Base-by-base conservation (phyloP, 495 filamentous ascomycete species). In the Astrothelium subdiscretum region DNA sequence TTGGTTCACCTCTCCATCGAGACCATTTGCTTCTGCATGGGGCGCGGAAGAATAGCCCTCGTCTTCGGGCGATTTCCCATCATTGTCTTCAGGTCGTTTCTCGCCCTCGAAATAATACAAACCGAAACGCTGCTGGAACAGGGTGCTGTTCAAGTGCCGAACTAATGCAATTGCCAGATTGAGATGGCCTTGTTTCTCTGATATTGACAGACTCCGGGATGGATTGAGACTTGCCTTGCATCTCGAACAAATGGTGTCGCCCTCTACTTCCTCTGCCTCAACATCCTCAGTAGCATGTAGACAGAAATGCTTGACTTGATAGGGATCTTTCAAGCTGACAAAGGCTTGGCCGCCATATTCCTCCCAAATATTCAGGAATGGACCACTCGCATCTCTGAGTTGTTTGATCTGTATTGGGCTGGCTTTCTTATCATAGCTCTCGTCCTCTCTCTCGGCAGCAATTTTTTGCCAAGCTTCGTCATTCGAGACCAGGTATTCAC, bases 131-230 rank as follows among this genome's bases (percentile, higher is more conserved):
- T 54, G 48, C 2, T 61, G 38, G 24, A 61, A 61, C 27, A 42
- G 11, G 27, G 59, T 32, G 29, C 43, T 61, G 8, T 61, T 61
- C 11, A 61, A 24, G 5, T 61, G 59, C 13, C 38, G 31, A 5
- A 61, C 35, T 5, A 22, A 32, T 2, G 59, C 27, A 15, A 61
- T 43, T 0, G 59, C 59, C 15, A 61, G n/a, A 61, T 61, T 31
- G 15, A 61, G 38, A 29, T 61, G 59, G 15, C 59, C 59, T 32
- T 61, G 59, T 44, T 61, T 61, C 27, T 40, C 32, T 0, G 59
- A 44, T 48, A 44, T 31, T 22, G 27, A 61, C 5, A 40, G 31
- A 40, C 3, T 15, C n/a, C 59, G 38, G 24, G 27, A 43, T 4
- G 59, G 59, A 29, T 29, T 54, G 2, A 54, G 22, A 54, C 48